Evolutionary conservation across 805 yeast genomes (phyloP), one percentile per base, ranked within the genome.

Genomic region (Saturnispora quitensis): DNA sequence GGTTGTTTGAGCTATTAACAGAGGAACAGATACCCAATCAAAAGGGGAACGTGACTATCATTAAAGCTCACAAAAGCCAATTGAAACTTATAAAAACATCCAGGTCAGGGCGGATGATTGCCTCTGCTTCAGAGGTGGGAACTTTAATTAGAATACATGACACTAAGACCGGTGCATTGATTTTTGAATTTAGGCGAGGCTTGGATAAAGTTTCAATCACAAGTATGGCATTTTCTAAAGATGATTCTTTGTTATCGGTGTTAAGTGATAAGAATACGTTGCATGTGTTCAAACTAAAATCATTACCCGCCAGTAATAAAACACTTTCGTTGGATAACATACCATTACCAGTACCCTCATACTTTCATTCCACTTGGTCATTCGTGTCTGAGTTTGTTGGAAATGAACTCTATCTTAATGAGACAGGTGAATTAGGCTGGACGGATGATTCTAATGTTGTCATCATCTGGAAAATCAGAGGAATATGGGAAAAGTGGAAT

Each of bases 151-250:
- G 96, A 48, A 73, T 88, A 3, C 89, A 84, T 62, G 81, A 88
- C 5, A 78, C 89, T 1, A 72, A 73, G 48, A 80, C 78, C 34
- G 84, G 95, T 27, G 75, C 84, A 1, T 69, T 88, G 48, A 60
- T 88, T n/a, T 84, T 77, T 61, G 97, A 89, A 64, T 90, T 90
- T 61, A 73, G 98, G 58, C 73, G 99, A 48, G 99, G 99, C 0
- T 64, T 90, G 20, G 98, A 93, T 65, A 76, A 82, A 49, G 97
- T 97, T 1, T 72, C 75, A 17, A 78, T 93, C 7, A 86, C 85
- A 40, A 84, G 93, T 7, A 82, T 93, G 84, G 81, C 81, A 50
- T 89, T 91, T 64, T 84, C 91, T 5, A 89, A 86, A 8, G 76
- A 81, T 57, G 90, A 89, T 45, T 67, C 80, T 10, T 78, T 81